A percentile compares a stretch with the other conserved stretches of the same genome.
These are phyloP conservation scores for Verticillium isaacii DNA, from an alignment of 2,329 filamentous ascomycete species.

Conservation along the genomic window DNA sequence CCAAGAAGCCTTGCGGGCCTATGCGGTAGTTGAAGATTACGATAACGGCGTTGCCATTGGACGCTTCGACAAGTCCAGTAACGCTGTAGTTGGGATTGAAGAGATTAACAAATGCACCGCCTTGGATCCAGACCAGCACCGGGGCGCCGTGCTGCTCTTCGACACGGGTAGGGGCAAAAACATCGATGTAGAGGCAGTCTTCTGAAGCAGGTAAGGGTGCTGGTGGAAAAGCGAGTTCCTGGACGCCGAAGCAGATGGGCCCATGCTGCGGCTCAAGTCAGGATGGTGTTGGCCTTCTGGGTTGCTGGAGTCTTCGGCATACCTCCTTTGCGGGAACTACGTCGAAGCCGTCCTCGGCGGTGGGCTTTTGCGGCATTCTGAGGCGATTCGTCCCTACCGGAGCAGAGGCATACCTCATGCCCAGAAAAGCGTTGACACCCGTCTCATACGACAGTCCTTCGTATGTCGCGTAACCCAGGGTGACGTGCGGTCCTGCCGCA, in stretches of 20 bases:
- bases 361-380: too few relatives aligned
- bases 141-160: conserved; percentile 52
- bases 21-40: conserved; percentile 75
- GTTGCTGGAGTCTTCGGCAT: too few relatives aligned
- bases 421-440: conserved; percentile 32
- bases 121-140: conserved; percentile 56
- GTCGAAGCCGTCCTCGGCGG: too few relatives aligned
- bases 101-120: conserved; percentile 54
- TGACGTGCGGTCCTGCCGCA: too few relatives aligned
- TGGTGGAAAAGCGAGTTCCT: too few relatives aligned
- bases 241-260: too few relatives aligned
- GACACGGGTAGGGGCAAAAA: conserved; percentile 54
- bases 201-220: conserved; percentile 28
- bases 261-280: too few relatives aligned
- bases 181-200: conserved; percentile 66
- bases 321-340: too few relatives aligned
- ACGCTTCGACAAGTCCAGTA: conserved; percentile 43
- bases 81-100: conserved; percentile 52
- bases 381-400: conserved; percentile 37
- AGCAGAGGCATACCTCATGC: conserved; percentile 42
- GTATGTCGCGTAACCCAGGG: too few relatives aligned
- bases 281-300: too few relatives aligned
- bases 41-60: conserved; percentile 58
- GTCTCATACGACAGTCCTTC: too few relatives aligned
- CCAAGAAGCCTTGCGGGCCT: conserved; percentile 68